A percentile compares a stretch with the other conserved stretches of the same genome.
These are phyloP conservation scores for Ceriops tagal DNA, from an alignment of 345 rosid genomes.

Conservation along the genomic window DNA sequence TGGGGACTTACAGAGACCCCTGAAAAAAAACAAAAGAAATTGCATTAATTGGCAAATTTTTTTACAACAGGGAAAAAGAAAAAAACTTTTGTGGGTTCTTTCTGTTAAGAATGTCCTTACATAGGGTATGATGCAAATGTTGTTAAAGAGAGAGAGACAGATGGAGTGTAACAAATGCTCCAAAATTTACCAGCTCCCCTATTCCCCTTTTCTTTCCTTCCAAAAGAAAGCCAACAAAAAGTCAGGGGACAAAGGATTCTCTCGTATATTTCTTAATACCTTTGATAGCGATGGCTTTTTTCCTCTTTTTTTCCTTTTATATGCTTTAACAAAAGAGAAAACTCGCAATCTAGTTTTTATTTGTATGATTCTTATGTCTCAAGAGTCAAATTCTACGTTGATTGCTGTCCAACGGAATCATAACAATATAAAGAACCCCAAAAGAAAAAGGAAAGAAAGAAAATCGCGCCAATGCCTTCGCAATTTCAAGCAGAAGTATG, in stretches of 20 bases:
- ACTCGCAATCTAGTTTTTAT: conserved; percentile 3
- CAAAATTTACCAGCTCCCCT: conserved; percentile 25
- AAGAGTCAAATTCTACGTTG: conserved; percentile 21
- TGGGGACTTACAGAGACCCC: background rate
- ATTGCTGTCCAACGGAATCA: conserved; percentile 14
- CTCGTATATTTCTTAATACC: conserved; percentile 16
- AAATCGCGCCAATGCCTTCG: conserved; percentile 20
- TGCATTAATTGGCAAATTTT: background rate
- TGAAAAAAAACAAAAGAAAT: too few relatives aligned
- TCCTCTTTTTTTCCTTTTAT: background rate
- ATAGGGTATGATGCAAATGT: conserved; percentile 11
- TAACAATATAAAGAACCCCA: too few relatives aligned
- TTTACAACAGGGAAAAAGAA: background rate
- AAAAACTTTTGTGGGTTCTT: too few relatives aligned
- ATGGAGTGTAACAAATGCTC: conserved; percentile 3
- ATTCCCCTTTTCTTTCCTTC: conserved; percentile 24
- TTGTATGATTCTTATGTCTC: conserved; percentile 14
- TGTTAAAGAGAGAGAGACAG: conserved; percentile 19
- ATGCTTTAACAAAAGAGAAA: background rate
- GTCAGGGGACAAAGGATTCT: conserved; percentile 26
- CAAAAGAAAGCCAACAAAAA: conserved; percentile 38
- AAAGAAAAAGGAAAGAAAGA: background rate
- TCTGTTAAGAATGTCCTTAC: conserved; percentile 11
- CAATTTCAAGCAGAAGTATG: conserved; percentile 3
- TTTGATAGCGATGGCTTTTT: conserved; percentile 21